Conservation (phyloP, 2,329 filamentous ascomycete genomes). For the Diaporthe humulicola region DNA sequence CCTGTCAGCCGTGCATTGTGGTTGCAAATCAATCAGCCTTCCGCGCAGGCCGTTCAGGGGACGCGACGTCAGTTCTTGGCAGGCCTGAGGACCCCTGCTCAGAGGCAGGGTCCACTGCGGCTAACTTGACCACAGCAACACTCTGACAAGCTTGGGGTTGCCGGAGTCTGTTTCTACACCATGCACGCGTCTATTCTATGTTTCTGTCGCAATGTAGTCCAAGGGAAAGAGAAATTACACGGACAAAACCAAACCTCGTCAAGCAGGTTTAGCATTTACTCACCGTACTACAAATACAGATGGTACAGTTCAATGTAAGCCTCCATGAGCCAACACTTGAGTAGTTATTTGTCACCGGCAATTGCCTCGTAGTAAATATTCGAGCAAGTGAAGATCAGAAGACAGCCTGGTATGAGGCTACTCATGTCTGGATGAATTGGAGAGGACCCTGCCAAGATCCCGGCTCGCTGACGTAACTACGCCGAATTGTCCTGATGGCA, state of each 20-base stretch:
- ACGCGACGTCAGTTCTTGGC: slow-evolving; percentile 13
- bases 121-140: not conserved
- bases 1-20: slow-evolving; percentile 15
- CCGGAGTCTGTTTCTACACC: no score
- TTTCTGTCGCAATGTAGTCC: no score
- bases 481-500: not conserved
- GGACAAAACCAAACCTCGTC: not conserved
- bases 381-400: no score
- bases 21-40: slow-evolving; percentile 8
- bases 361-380: no score
- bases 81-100: not conserved
- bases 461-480: slow-evolving; percentile 1
- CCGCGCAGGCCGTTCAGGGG: slow-evolving; percentile 12
- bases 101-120: not conserved
- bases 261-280: not conserved
- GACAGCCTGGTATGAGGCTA: no score
- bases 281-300: no score
- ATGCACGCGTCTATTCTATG: not conserved
- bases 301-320: no score
- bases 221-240: not conserved
- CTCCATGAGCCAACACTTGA: no score
- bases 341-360: no score
- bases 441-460: not conserved
- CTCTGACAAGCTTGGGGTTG: no score
- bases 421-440: no score